These are phyloP conservation scores for Leavenworthia alabamica DNA, from an alignment of 345 rosid genomes.

Conservation along the genomic window DNA sequence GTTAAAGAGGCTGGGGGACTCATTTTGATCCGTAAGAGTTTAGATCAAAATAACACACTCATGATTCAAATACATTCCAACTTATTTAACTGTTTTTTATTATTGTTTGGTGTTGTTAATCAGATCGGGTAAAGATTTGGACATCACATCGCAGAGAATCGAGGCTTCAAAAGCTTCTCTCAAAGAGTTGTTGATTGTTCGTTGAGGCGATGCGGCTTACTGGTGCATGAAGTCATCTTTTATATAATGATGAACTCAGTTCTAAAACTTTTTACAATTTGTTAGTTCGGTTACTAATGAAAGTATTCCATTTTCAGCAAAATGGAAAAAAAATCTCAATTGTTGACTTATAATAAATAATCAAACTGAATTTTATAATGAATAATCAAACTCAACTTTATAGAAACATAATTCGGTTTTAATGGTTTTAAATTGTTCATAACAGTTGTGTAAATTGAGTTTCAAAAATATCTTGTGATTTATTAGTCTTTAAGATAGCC, in stretches of 20 bases:
- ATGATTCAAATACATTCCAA: background rate
- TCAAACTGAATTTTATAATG: too few species aligned
- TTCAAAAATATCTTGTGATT: too few species aligned
- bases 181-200: constrained; percentile 70
- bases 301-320: too few species aligned
- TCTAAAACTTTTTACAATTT: background rate
- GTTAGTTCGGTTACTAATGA: background rate
- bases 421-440: too few species aligned
- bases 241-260: background rate
- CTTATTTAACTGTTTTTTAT: background rate
- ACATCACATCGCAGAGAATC: constrained; percentile 69
- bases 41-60: background rate
- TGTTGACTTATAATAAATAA: too few species aligned
- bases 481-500: too few species aligned
- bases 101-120: background rate
- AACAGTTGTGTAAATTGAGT: too few species aligned
- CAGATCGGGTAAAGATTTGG: constrained; percentile 84
- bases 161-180: constrained; percentile 79
- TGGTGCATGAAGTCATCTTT: constrained; percentile 6
- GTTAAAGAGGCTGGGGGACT: constrained; percentile 92
- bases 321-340: too few species aligned
- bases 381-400: too few species aligned
- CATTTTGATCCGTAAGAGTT: constrained; percentile 84
- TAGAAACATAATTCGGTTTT: too few species aligned
- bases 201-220: constrained; percentile 48